phyloP scores from a whole-genome alignment of 768 basidiomycete species.

The Clathrus columnatus region DNA sequence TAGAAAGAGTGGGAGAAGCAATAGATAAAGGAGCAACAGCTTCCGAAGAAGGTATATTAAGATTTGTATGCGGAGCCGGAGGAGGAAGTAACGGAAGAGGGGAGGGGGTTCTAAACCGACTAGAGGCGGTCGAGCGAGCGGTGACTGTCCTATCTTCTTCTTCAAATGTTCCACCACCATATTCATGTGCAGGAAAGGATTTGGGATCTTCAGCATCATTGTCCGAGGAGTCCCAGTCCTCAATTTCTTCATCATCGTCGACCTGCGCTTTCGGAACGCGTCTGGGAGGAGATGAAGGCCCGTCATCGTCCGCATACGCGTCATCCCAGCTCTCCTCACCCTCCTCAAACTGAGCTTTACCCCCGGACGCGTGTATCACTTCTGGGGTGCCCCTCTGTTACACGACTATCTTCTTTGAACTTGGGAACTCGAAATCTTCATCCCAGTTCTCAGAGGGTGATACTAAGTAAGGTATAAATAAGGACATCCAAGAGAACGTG shows the following conservation, averaged over 20 bases:
- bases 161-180: slow-evolving; percentile 19
- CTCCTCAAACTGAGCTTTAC: neutral
- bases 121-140: slow-evolving; percentile 35
- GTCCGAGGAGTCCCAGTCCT: slow-evolving; percentile 34
- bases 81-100: slow-evolving; percentile 23
- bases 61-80: slow-evolving; percentile 14
- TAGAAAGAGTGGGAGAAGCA: slow-evolving; percentile 50
- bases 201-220: slow-evolving; percentile 32
- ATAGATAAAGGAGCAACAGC: slow-evolving; percentile 23
- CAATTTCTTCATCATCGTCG: slow-evolving; percentile 51
- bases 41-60: slow-evolving; percentile 1
- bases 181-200: slow-evolving; percentile 1
- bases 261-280: slow-evolving; percentile 26
- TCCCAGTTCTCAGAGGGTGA: slow-evolving; percentile 72
- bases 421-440: slow-evolving; percentile 66
- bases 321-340: slow-evolving; percentile 31
- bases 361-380: slow-evolving; percentile 12
- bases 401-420: slow-evolving; percentile 12
- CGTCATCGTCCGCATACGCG: slow-evolving; percentile 26
- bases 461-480: slow-evolving; percentile 11
- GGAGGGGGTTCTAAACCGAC: slow-evolving; percentile 22
- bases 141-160: slow-evolving; percentile 65
- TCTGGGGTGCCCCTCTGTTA: slow-evolving; percentile 2
- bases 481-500: neutral
- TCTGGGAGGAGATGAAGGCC: slow-evolving; percentile 42